A percentile compares a stretch with the other conserved stretches of the same genome.
Conservation (phyloP, 257 asterid genomes). For the Ajuga chamaepitys region DNA sequence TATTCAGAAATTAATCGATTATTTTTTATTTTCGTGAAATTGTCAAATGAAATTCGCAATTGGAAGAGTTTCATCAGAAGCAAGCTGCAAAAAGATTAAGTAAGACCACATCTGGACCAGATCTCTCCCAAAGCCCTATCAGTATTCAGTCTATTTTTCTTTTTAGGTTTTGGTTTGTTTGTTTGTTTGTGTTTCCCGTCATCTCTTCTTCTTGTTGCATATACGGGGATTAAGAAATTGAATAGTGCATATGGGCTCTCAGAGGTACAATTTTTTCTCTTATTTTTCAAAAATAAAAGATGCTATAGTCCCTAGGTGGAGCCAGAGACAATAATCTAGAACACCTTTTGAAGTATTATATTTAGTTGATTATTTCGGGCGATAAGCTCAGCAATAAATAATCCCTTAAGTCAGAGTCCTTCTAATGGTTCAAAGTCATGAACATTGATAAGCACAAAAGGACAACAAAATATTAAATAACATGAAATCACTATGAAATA, state of each 20-base stretch:
- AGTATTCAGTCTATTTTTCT: conserved; percentile 26
- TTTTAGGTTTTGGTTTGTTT: background rate
- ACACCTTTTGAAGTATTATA: too few species aligned
- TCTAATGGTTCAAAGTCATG: too few species aligned
- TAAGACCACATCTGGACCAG: conserved; percentile 73
- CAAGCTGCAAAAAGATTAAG: conserved; percentile 85
- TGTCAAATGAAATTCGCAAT: conserved; percentile 27
- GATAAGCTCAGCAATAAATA: too few species aligned
- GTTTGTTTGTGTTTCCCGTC: background rate
- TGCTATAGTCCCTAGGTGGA: too few species aligned
- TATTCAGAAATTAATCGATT: background rate
- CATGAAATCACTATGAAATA: too few species aligned
- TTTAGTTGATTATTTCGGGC: too few species aligned
- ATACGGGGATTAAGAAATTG: conserved; percentile 53
- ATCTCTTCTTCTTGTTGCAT: background rate
- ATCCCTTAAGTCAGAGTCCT: too few species aligned
- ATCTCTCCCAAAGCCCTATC: conserved; percentile 48
- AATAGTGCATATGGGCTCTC: conserved; percentile 70
- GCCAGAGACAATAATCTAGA: too few species aligned
- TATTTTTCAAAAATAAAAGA: background rate
- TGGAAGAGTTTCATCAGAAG: conserved; percentile 94
- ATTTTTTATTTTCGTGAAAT: background rate
- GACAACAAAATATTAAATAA: too few species aligned
- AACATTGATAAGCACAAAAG: too few species aligned
- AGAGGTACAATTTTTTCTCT: conserved; percentile 45